Evolutionary conservation across 768 basidiomycete species (phyloP).

Genomic region (Sarcomyxa edulis): DNA sequence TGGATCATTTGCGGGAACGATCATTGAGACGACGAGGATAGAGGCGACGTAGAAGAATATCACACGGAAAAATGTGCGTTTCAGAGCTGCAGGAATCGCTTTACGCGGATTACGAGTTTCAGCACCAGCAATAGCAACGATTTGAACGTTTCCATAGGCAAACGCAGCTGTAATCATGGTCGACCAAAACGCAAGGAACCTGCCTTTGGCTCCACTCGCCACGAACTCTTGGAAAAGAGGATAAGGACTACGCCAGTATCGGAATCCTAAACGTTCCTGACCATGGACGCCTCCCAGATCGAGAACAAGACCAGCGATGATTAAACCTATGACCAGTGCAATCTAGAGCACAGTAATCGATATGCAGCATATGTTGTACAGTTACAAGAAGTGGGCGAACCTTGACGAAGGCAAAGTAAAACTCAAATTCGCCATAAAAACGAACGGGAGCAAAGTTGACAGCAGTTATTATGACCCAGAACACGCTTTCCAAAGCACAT

Average conservation of each 20-base stretch:
- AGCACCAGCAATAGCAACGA: slow-evolving; percentile 33
- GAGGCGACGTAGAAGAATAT: slow-evolving; percentile 45
- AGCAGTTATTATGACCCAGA: too few relatives aligned
- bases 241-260: slow-evolving; percentile 37
- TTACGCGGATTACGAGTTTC: slow-evolving; percentile 63
- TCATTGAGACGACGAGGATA: slow-evolving; percentile 58
- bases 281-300: slow-evolving; percentile 46
- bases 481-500: too few relatives aligned
- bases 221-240: slow-evolving; percentile 22
- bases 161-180: slow-evolving; percentile 43
- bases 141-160: slow-evolving; percentile 62
- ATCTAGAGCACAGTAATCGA: too few relatives aligned
- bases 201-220: slow-evolving; percentile 31
- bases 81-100: slow-evolving; percentile 61
- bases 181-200: slow-evolving; percentile 44
- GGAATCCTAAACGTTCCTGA: slow-evolving; percentile 37
- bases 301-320: too few relatives aligned
- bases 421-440: too few relatives aligned
- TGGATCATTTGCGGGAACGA: slow-evolving; percentile 57
- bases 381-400: too few relatives aligned
- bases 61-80: slow-evolving; percentile 41
- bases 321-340: too few relatives aligned
- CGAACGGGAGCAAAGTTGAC: too few relatives aligned
- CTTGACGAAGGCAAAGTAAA: too few relatives aligned
- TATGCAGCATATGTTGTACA: too few relatives aligned